phyloP scores from a whole-genome alignment of 2,329 filamentous ascomycete species.

The Clonostachys solani region DNA sequence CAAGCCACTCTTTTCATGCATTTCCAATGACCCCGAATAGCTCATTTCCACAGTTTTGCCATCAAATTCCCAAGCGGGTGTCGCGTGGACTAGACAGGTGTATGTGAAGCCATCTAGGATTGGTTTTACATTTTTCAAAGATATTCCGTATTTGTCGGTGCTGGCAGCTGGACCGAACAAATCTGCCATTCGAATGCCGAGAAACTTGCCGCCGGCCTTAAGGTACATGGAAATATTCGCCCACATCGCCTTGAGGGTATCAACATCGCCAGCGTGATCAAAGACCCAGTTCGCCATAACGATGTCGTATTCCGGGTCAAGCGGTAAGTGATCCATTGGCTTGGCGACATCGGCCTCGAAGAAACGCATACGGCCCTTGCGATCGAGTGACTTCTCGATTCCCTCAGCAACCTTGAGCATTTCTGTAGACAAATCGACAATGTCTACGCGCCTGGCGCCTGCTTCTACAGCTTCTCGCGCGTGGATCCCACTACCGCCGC shows the following conservation, averaged over 20 bases:
- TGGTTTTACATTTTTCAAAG: neutral
- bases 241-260: conserved; percentile 18
- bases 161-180: neutral
- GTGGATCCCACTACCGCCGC: neutral
- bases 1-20: neutral
- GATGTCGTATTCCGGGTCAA: conserved; percentile 18
- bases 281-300: conserved; percentile 26
- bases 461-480: neutral
- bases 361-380: conserved; percentile 11
- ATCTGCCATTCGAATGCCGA: conserved; percentile 11
- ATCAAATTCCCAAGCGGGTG: no score
- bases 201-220: conserved; percentile 18
- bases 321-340: conserved; percentile 7
- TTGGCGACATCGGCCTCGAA: conserved; percentile 15
- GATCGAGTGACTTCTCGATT: neutral
- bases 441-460: conserved; percentile 1
- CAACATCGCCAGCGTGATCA: conserved; percentile 15
- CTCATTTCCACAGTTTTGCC: neutral
- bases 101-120: neutral
- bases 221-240: conserved; percentile 14
- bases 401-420: neutral
- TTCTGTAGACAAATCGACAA: neutral
- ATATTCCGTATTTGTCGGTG: neutral
- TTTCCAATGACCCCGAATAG: neutral
- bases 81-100: neutral